Percentiles rank a stretch among this genome's conserved stretches.
phyloP scores from a whole-genome alignment of 164 flowering plant species.

The Euptelea pleiosperma region DNA sequence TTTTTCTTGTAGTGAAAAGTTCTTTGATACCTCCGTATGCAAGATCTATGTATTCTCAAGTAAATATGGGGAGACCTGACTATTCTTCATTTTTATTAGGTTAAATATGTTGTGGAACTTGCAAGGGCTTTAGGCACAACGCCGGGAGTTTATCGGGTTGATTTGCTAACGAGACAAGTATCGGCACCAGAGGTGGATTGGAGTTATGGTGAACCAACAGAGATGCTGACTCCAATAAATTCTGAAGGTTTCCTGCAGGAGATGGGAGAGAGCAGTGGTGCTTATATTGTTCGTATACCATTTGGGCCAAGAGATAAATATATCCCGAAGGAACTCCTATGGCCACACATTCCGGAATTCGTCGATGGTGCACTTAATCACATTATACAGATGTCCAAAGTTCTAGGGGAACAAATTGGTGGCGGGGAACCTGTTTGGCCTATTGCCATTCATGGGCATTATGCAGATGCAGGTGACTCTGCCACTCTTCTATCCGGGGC shows the following conservation, averaged over 20 bases:
- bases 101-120: conserved; percentile 96
- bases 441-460: conserved; percentile 94
- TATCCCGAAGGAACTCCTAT: conserved; percentile 72
- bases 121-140: conserved; percentile 90
- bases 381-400: conserved; percentile 88
- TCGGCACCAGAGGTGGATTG: conserved; percentile 87
- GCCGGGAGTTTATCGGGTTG: conserved; percentile 99
- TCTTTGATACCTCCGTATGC: background rate
- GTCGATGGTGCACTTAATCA: conserved; percentile 95
- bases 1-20: background rate
- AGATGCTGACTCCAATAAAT: conserved; percentile 66
- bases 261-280: conserved; percentile 92
- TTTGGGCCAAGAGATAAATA: conserved; percentile 95
- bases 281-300: conserved; percentile 93
- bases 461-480: conserved; percentile 98
- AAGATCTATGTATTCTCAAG: background rate
- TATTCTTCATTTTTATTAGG: conserved; percentile 37
- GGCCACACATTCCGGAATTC: conserved; percentile 97
- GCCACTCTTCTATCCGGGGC: conserved; percentile 95
- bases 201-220: conserved; percentile 97
- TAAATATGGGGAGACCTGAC: background rate
- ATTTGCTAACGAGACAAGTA: conserved; percentile 93
- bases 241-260: conserved; percentile 54
- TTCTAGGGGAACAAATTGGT: conserved; percentile 88
- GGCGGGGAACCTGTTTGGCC: conserved; percentile 93